Evolutionary conservation across 805 yeast species (phyloP), one percentile per base, ranked within the genome.

Genomic region (Nakazawaea ishiwadae): DNA sequence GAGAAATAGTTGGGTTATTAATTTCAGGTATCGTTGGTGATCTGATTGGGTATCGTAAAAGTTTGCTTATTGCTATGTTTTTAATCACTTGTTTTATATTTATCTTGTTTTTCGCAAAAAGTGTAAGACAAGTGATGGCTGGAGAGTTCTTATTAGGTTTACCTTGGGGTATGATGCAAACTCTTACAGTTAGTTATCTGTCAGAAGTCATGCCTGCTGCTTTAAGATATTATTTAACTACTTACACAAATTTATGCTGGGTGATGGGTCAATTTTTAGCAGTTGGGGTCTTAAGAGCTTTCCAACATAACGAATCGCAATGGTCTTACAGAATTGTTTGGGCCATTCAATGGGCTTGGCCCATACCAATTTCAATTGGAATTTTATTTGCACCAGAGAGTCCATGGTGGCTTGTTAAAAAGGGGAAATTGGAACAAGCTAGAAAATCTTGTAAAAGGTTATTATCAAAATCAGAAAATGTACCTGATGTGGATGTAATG

Each of bases 291-390:
- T 55, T 66, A 48, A 63, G 62, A 46, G 75, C 64, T 37, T 55
- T 58, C 37, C 46, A 46, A 47, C 24, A 44, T 37, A 47, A 49
- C 45, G 42, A 48, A 2, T 50, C 58, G 23, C 50, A 61, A 15
- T 52, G 66, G 62, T 68, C 75, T 6, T 77, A 70, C 56, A 61
- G 67, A 44, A 59, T 71, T 30, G 79, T 81, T 10, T 73, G 70
- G 52, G 79, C 77, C 1, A 43, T 75, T 10, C 82, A 76, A 55
- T 76, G 80, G 80, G 53, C 64, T 4, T 76, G 79, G 79, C 71
- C 76, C n/a, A 51, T 65, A 5, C 75, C 77, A 30, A 52, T 75
- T 20, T 49, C 65, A 16, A 49, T 63, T 42, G 62, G 65, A 5
- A 60, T 66, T 6, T 54, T 44, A 37, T 52, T 70, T 6, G 71